Evolutionary conservation across 164 flowering plant genomes (phyloP).

Genomic region (Magnolia kwangsiensis): DNA sequence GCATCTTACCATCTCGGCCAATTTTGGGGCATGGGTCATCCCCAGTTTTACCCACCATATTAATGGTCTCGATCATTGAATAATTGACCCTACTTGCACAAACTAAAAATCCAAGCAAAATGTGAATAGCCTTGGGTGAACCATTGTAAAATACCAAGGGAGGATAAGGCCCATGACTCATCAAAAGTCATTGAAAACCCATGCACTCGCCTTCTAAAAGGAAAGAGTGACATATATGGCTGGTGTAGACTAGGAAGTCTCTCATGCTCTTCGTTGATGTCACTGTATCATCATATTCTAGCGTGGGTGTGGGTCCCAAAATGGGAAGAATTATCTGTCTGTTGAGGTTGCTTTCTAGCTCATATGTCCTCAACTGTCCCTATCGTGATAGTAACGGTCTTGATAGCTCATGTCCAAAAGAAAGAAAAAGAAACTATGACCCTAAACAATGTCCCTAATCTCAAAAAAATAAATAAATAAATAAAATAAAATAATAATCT

Average conservation of each 20-base stretch:
- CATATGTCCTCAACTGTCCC: neutral
- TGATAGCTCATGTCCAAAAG: too few relatives aligned
- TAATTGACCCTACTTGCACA: too few relatives aligned
- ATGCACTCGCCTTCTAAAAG: neutral
- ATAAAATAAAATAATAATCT: neutral
- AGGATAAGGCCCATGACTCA: neutral
- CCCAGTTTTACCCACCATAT: too few relatives aligned
- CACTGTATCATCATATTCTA: neutral
- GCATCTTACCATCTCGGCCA: too few relatives aligned
- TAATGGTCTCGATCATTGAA: too few relatives aligned
- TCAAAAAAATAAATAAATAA: too few relatives aligned
- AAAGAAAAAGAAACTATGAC: neutral
- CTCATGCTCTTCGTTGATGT: neutral
- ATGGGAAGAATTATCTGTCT: neutral
- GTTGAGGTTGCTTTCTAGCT: neutral
- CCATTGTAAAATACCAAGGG: neutral
- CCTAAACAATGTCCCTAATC: neutral
- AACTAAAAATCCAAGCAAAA: too few relatives aligned
- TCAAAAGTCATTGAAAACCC: neutral
- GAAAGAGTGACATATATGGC: neutral
- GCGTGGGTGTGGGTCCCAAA: neutral
- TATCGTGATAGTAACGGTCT: neutral
- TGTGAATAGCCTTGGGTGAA: neutral
- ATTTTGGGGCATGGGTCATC: too few relatives aligned
- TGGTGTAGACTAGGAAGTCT: neutral